A percentile compares a stretch with the other conserved stretches of the same genome.
Conservation (phyloP, 2,329 filamentous ascomycete genomes). For the Thermothelomyces thermophilus region DNA sequence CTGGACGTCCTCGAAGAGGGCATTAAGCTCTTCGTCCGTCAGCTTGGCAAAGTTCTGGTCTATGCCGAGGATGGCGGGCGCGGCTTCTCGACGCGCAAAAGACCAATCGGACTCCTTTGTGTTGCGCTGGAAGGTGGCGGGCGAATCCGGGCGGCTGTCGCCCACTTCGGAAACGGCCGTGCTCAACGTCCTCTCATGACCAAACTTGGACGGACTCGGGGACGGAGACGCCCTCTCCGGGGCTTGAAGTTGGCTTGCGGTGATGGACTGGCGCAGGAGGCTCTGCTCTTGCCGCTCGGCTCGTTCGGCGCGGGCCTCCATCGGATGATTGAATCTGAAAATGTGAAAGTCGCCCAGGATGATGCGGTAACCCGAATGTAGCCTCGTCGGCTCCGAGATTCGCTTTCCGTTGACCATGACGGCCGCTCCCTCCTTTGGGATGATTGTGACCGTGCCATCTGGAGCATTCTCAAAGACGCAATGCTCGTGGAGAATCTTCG, state of each 20-base stretch:
- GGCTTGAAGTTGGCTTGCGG: constrained; percentile 52
- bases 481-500: constrained; percentile 85
- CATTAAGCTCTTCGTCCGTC: constrained; percentile 89
- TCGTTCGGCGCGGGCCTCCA: constrained; percentile 88
- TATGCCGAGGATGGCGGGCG: constrained; percentile 77
- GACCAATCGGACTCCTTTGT: constrained; percentile 90
- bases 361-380: constrained; percentile 88
- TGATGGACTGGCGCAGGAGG: constrained; percentile 74
- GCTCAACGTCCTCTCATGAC: constrained; percentile 74
- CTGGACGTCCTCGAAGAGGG: constrained; percentile 89
- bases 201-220: constrained; percentile 45
- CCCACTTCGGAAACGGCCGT: constrained; percentile 72
- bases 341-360: constrained; percentile 98
- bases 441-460: constrained; percentile 86
- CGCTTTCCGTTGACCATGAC: constrained; percentile 97
- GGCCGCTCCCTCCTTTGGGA: constrained; percentile 83
- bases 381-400: constrained; percentile 74
- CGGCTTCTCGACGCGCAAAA: constrained; percentile 87
- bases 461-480: constrained; percentile 84
- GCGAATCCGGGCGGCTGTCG: constrained; percentile 73
- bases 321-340: constrained; percentile 95
- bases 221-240: constrained; percentile 53
- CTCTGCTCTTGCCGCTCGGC: constrained; percentile 75
- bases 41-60: constrained; percentile 88
- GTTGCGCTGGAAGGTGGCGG: constrained; percentile 56